phyloP scores from a whole-genome alignment of 2,329 filamentous ascomycete species.

The Microdochium bolleyi region DNA sequence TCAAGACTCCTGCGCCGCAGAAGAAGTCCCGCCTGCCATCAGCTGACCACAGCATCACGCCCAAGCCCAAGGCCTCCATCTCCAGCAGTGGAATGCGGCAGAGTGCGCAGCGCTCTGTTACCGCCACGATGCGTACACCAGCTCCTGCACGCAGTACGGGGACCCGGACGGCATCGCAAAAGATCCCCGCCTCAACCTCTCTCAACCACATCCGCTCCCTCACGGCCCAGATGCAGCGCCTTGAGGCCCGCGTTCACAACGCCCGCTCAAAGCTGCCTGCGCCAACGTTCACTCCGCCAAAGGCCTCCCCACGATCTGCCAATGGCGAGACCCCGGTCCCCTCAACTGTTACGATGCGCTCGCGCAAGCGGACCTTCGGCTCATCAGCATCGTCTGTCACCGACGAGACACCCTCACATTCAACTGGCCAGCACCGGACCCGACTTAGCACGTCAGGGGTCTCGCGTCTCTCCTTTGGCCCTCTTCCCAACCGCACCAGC shows the following conservation, averaged over 20 bases:
- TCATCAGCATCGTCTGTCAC: conserved; percentile 41
- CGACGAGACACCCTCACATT: conserved; percentile 43
- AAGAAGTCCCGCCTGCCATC: conserved; percentile 48
- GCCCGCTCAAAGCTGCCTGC: conserved; percentile 87
- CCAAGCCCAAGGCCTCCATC: conserved; percentile 36
- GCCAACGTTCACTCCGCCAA: conserved; percentile 69
- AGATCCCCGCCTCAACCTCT: conserved; percentile 55
- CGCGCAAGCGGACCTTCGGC: conserved; percentile 59
- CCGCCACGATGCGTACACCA: conserved; percentile 35
- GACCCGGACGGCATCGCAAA: conserved; percentile 36
- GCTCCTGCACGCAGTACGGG: conserved; percentile 38
- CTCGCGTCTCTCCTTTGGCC: conserved; percentile 56
- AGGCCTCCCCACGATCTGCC: conserved; percentile 61
- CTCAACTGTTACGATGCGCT: conserved; percentile 56
- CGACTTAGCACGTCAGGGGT: conserved; percentile 55
- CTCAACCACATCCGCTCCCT: conserved; percentile 88
- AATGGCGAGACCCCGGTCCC: conserved; percentile 35
- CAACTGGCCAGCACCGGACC: conserved; percentile 41
- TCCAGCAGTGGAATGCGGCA: conserved; percentile 26
- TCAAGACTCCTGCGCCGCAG: conserved; percentile 25
- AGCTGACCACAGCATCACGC: conserved; percentile 43
- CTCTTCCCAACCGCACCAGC: conserved; percentile 42
- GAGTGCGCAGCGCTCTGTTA: conserved; percentile 35
- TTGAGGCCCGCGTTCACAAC: conserved; percentile 88
- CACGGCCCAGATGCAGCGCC: conserved; percentile 93